Evolutionary conservation across 1,284 basidiomycete genomes (phyloP), one percentile per base, ranked within the genome.

Genomic region (Ceratobasidium theobromae): DNA sequence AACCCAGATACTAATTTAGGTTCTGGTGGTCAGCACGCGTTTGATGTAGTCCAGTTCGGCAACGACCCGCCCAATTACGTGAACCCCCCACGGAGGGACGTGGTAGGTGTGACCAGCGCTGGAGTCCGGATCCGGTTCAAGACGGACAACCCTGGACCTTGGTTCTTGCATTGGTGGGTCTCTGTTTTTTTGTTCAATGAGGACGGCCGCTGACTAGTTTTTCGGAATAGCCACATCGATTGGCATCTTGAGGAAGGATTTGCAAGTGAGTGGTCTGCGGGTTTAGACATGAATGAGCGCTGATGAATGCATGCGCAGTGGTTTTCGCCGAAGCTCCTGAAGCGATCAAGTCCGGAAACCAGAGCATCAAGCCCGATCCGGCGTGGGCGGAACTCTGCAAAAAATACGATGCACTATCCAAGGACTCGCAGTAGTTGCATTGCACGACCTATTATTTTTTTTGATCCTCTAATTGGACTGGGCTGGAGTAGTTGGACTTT

Each of bases 91-190:
- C 74, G 75, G 30, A 72, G 77, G n/a, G 78, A 79, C 51, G 73
- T 67, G 3, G 30, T 69, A 30, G 68, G 65, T 4, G 70, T 73
- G 23, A 73, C 68, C 4, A 67, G 73, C 46, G 78, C 76, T 25
- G 46, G 23, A 48, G 71, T 74, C 55, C 72, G 74, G 3, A 70
- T 79, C 30, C 75, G 77, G 27, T 79, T 74, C 54, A 69, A 70
- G 40, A 76, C 78, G 1, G 73, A 79, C 55, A 79, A 79, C 41
- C 33, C 73, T 0, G 77, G 78, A 1, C 73, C 77, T 30, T 81
- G 79, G 80, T 77, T 81, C 65, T 67, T 81, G 69, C 80, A 81
- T 69, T 81, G 80, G 79, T 79, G 46, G 65, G 74, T 72, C 38
- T 25, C 21, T 16, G 27, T 40, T 35, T 14, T 14, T 1, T 32